Base-by-base conservation (phyloP, 2,329 filamentous ascomycete species). In the Myriosclerotinia duriaeana region DNA sequence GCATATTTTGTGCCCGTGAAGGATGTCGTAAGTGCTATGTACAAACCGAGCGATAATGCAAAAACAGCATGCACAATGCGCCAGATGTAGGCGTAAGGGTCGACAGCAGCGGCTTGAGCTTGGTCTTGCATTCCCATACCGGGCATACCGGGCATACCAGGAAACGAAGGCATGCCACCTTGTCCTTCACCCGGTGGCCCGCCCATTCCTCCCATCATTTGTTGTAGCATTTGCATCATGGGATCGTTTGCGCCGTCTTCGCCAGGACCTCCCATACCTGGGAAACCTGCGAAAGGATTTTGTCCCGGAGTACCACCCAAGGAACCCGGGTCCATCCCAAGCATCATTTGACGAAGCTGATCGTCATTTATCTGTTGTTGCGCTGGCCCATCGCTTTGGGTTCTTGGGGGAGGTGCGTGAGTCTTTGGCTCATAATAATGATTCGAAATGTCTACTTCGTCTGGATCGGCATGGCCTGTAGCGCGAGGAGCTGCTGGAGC, bases 381-480 rank as follows among this genome's bases (percentile, higher is more conserved):
- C 1, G 67, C 56, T 20, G 67, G 66, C 7, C 69, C 61, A 9
- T 69, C 66, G 54, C 77, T 72, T 67, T 78, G 76, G 50, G 74
- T 66, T 4, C 71, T 69, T 1, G 73, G 68, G 53, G 80, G 78
- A 30, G 63, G 79, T 78, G 80, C 79, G 12, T 79, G 78, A 34
- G 65, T 56, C 7, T 79, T 78, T 1, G 87, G 88, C 44, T 83
- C 78, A 78, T 89, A 90, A 78, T 84, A 88, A 78, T 91, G 89
- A 70, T 89, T 70, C 20, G 89, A 91, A 71, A 94, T 92, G 76
- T 93, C 90, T 70, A 92, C 84, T 77, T 93, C 91, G 6, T 88
- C 89, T 7, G 90, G 90, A 73, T 91, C 89, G 66, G 82, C 44
- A 50, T 61, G 44, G 20, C 52, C 53, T 46, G n/a, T 26, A 40